Evolutionary conservation across 805 yeast species (phyloP), one percentile per base, ranked within the genome.

Genomic region (Middelhovenomyces tepae): DNA sequence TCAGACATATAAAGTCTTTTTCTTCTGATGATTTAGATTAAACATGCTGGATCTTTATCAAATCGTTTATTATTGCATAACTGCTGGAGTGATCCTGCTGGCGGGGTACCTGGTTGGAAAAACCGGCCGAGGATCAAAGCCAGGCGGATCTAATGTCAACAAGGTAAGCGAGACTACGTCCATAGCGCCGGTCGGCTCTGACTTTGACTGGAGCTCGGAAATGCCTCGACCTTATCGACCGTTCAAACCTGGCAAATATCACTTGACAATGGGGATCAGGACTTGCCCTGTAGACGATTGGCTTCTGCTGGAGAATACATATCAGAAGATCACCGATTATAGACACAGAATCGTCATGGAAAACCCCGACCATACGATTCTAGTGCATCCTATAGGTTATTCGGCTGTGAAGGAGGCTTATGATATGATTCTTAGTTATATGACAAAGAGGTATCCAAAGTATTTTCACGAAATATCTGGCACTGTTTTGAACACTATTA

Each of bases 251-350:
- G 78, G 73, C 10, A 69, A 60, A 29, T 75, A 77, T 45, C 68
- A 65, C 40, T 55, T 79, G 54, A 77, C 78, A 2, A 70, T 80
- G 78, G 80, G 78, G 1, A 63, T 78, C 32, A 59, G 65, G 38
- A 60, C 65, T 47, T 47, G 65, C 26, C 54, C 61, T 22, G 51
- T 74, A 2, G 63, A 67, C 26, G 77, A 78, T 24, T 71, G 78
- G 71, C 58, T 82, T 16, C 56, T 72, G 20, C 51, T 82, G 3
- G 91, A 82, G 37, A 56, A 74, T 27, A 70, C 79, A 0, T 80
- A 79, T 47, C 45, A 62, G 33, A 53, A 61, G 3, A 55, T 62
- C 27, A 66, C 73, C 4, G 57, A 56, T 11, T 43, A 67, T 21
- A 59, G 72, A 34, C 46, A 53, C 35, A 52, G 53, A 37, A 52